Base-by-base conservation (phyloP, 495 filamentous ascomycete species). In the Extremus antarcticus region DNA sequence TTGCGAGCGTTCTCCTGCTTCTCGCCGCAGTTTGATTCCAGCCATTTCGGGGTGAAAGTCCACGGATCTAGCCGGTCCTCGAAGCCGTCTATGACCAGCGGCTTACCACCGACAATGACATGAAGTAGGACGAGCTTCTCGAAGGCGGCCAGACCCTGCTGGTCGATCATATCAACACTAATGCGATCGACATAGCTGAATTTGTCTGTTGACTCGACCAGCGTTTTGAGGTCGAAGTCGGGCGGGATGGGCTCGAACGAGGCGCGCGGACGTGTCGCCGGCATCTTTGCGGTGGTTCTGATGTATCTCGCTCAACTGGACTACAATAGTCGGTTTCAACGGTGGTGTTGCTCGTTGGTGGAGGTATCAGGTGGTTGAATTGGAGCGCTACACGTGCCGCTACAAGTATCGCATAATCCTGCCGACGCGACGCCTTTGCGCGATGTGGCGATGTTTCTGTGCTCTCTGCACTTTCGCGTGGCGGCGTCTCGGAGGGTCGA, bases 21-120 rank as follows among this genome's bases (percentile, higher is more conserved):
- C 51, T 79, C 80, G 52, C 84, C 80, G 65, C 83, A 78, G 19
- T 85, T 83, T 21, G 76, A 70, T 63, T 80, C 77, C 22, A 98
- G 72, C 91, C 92, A 98, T 55, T 77, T 68, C 15, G 78, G 73
- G 25, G 83, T 86, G 66, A 97, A 98, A 0, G 91, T 78, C 65
- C 78, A 77, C 38, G 84, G 77, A 57, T 85, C 81, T 43, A 85
- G 71, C 17, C 79, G 74, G 15, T 75, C 59, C 22, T 87, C 71
- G 74, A 88, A 96, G 22, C 88, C 89, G 66, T 92, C 87, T 43
- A 97, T 81, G 40, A 97, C 86, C 19, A 97, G 72, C 13, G 91
- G 91, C 53, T 83, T 85, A 4, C 91, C 91, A 19, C 82, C 80
- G n/a, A 82, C 72, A 47, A 95, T 81, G 10, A 95, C 89, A 62